A percentile compares a stretch with the other conserved stretches of the same genome.
These are phyloP conservation scores for Penicillium sp. DNA, from an alignment of 2,329 filamentous ascomycete genomes.

Conservation along the genomic window DNA sequence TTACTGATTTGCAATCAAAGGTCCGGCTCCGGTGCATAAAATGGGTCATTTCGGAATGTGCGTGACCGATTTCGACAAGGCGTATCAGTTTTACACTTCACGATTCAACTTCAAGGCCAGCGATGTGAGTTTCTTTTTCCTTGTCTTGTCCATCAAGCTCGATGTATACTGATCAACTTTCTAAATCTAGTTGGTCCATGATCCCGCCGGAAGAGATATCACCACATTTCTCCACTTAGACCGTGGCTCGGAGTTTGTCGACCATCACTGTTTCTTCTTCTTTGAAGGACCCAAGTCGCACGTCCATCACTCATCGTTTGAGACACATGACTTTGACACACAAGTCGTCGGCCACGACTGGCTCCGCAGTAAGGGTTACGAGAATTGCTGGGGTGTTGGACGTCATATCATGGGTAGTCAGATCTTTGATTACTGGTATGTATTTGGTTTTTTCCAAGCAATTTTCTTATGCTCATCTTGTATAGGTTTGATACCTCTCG, in stretches of 20 bases:
- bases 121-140: slow-evolving; percentile 36
- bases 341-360: slow-evolving; percentile 7
- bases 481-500: neutral
- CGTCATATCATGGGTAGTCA: slow-evolving; percentile 10
- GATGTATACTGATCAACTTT: too few species aligned
- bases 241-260: slow-evolving; percentile 3
- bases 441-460: too few species aligned
- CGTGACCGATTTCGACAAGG: slow-evolving; percentile 29
- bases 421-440: slow-evolving; percentile 14
- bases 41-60: slow-evolving; percentile 40
- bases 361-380: slow-evolving; percentile 5
- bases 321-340: slow-evolving; percentile 7
- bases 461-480: too few species aligned
- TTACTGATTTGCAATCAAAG: too few species aligned
- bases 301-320: slow-evolving; percentile 7
- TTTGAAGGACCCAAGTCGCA: slow-evolving; percentile 1
- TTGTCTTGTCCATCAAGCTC: too few species aligned
- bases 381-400: slow-evolving; percentile 8
- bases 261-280: slow-evolving; percentile 9
- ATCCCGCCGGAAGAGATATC: slow-evolving; percentile 38
- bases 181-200: too few species aligned
- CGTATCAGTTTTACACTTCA: slow-evolving; percentile 35
- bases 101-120: slow-evolving; percentile 42
- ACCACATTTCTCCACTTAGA: slow-evolving; percentile 42
- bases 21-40: slow-evolving; percentile 32